A percentile compares a stretch with the other conserved stretches of the same genome.
Evolutionary conservation across 2,329 filamentous ascomycete species (phyloP).

Genomic region (Aspergillus pseudonomiae): DNA sequence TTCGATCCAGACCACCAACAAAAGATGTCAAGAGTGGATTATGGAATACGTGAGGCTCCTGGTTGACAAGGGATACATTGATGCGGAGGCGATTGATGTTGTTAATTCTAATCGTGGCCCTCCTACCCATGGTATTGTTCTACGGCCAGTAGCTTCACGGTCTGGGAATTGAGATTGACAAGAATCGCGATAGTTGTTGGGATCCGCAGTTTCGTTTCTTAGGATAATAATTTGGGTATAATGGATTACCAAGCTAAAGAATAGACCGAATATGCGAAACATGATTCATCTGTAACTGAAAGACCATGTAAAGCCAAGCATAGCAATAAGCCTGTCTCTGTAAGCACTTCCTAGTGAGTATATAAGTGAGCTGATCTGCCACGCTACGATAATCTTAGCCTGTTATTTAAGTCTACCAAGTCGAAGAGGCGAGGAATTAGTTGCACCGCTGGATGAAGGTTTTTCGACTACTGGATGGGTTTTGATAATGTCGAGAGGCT

Average conservation of each 20-base stretch:
- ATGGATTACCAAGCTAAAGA: no score
- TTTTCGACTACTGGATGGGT: no score
- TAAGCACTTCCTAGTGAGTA: conserved; percentile 21
- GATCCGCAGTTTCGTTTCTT: no score
- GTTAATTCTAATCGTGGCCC: conserved; percentile 35
- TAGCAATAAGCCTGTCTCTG: background rate
- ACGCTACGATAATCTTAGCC: background rate
- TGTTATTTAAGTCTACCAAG: background rate
- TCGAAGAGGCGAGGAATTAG: no score
- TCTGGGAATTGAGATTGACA: background rate
- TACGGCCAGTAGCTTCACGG: conserved; percentile 15
- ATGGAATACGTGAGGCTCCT: conserved; percentile 35
- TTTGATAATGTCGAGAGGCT: no score
- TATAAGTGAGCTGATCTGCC: conserved; percentile 10
- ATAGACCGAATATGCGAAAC: no score
- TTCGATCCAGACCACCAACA: conserved; percentile 31
- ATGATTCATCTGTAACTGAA: no score
- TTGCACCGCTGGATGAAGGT: no score
- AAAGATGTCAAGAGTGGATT: conserved; percentile 38
- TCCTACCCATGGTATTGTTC: conserved; percentile 31
- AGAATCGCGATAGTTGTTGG: background rate
- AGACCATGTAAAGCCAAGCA: no score
- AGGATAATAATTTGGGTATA: no score
- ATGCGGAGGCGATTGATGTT: conserved; percentile 24
- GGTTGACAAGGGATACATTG: conserved; percentile 26